phyloP scores from a whole-genome alignment of 495 filamentous ascomycete genomes.

The Pseudomonodictys pantanalensis region DNA sequence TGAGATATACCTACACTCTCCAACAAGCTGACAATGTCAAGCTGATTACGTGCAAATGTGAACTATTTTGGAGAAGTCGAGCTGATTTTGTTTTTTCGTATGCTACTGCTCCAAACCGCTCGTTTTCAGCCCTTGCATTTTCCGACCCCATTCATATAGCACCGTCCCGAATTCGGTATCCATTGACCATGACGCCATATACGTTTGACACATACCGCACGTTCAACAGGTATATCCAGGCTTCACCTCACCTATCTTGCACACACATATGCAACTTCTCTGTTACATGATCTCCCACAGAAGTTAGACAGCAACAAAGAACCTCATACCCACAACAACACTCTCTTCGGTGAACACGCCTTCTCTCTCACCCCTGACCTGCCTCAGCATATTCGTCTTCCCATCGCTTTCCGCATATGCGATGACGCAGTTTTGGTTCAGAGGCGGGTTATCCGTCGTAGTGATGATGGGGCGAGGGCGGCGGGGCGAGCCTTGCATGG shows the following conservation, averaged over 20 bases:
- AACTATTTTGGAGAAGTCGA: too few relatives aligned
- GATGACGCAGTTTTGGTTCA: slow-evolving; percentile 40
- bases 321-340: slow-evolving; percentile 46
- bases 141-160: too few relatives aligned
- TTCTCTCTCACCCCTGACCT: slow-evolving; percentile 37
- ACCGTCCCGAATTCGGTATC: too few relatives aligned
- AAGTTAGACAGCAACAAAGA: slow-evolving; percentile 35
- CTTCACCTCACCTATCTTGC: not conserved
- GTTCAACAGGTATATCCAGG: not conserved
- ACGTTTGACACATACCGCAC: not conserved
- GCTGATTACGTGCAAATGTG: too few relatives aligned
- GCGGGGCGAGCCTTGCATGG: too few relatives aligned
- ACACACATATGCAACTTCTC: not conserved
- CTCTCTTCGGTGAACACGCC: slow-evolving; percentile 41
- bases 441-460: slow-evolving; percentile 18
- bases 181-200: too few relatives aligned
- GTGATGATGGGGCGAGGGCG: not conserved
- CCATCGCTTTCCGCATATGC: slow-evolving; percentile 35
- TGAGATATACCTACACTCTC: too few relatives aligned
- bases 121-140: too few relatives aligned
- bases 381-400: slow-evolving; percentile 32
- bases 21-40: too few relatives aligned
- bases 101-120: too few relatives aligned
- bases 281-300: too few relatives aligned
- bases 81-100: too few relatives aligned